Base-by-base conservation (phyloP, 1,284 basidiomycete genomes). In the Leccinum pseudoinsigne region DNA sequence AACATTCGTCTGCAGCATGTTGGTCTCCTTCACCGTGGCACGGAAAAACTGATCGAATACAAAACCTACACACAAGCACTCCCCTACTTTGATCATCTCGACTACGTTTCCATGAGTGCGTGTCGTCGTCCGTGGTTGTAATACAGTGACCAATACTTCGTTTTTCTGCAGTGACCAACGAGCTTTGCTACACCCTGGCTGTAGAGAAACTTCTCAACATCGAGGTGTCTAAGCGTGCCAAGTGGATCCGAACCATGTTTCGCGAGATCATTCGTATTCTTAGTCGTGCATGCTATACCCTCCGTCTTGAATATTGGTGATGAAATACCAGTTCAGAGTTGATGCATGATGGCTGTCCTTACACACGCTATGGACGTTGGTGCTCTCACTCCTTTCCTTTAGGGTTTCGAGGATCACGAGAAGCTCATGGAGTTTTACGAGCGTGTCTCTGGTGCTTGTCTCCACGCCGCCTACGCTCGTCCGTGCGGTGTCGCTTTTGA, bases 341-440 rank as follows among this genome's bases (percentile, higher is more conserved):
- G 68, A 99, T 99, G 97, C 34, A 34, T 34, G 34, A 34, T 34
- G 34, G 97, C 97, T 64, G 87, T 99, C 66, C 86, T 99, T 53
- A 94, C 97, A 31, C 94, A 97, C 80, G 89, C 91, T 60, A 95
- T 95, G 93, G 95, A 97, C 74, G 97, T 99, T 66, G 97, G 97
- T 76, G 97, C 95, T 66, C 85, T 99, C 7, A 99, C 97, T 2
- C 97, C 97, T 56, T 99, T 98, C 90, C 84, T 99, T 47, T 99
- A 95, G 96, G 97, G 96, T 73, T 98, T 99, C 84, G 97, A 99
- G 80, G 97, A 99, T 80, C 95, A 97, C 68, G 97, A 99, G 81
- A 98, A 99, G 83, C 88, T 99, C 68, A 98, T 98, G 97, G 97
- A 99, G 78, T 99, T 99, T 80, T 98, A 99, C 79, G 97, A 99